phyloP scores from a whole-genome alignment of 495 filamentous ascomycete genomes.

The Penicillium odoratum region DNA sequence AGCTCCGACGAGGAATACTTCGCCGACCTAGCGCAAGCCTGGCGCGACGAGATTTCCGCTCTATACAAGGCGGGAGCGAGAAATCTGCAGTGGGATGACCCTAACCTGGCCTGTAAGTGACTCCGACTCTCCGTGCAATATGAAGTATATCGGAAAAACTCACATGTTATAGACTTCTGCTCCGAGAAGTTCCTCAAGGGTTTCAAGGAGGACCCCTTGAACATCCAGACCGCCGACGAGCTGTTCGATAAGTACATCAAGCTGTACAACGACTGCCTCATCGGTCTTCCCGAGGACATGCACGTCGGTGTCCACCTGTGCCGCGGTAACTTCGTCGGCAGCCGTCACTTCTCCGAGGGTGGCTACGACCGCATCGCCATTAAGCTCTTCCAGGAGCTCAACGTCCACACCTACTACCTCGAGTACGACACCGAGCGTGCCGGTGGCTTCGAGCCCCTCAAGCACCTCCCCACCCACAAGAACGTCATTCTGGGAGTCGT shows the following conservation, averaged over 20 bases:
- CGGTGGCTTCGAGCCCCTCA: slow-evolving; percentile 77
- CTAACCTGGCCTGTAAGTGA: slow-evolving; percentile 68
- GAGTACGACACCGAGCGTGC: slow-evolving; percentile 78
- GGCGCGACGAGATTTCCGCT: slow-evolving; percentile 63
- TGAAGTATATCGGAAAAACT: not conserved
- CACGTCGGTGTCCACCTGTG: slow-evolving; percentile 78
- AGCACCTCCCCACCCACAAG: slow-evolving; percentile 68
- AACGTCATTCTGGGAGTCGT: slow-evolving; percentile 76
- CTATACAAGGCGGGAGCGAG: slow-evolving; percentile 68
- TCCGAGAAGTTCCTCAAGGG: slow-evolving; percentile 71
- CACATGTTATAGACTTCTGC: slow-evolving; percentile 62
- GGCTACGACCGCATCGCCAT: slow-evolving; percentile 78
- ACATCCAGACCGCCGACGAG: slow-evolving; percentile 59
- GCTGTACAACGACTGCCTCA: slow-evolving; percentile 73
- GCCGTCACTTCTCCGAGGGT: slow-evolving; percentile 77
- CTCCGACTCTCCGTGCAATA: not conserved
- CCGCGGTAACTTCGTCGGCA: slow-evolving; percentile 77
- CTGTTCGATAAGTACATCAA: slow-evolving; percentile 73
- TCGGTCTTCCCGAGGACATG: slow-evolving; percentile 62
- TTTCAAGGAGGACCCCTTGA: slow-evolving; percentile 58
- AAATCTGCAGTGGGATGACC: slow-evolving; percentile 76
- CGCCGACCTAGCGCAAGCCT: slow-evolving; percentile 70
- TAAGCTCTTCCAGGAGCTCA: slow-evolving; percentile 74
- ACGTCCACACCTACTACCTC: slow-evolving; percentile 78
- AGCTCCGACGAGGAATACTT: slow-evolving; percentile 69